phyloP scores from a whole-genome alignment of 1,284 basidiomycete species.

The Ceratobasidium sp. region DNA sequence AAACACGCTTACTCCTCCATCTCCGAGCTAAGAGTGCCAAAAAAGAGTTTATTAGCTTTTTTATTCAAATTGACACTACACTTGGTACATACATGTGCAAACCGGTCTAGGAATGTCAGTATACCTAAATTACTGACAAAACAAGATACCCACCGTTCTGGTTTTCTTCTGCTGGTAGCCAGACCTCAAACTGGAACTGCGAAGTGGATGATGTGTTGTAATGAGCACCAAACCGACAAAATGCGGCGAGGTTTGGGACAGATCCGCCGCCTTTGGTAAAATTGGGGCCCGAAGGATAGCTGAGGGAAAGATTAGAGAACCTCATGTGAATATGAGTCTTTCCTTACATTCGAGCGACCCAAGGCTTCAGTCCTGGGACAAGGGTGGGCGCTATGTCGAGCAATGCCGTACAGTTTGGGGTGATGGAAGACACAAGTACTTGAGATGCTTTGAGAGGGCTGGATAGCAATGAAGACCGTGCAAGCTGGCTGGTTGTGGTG shows the following conservation, averaged over 20 bases:
- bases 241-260: constrained; percentile 13
- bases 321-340: not conserved
- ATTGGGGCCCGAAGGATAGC: not conserved
- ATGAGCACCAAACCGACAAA: constrained; percentile 32
- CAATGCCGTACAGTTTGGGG: too few species aligned
- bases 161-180: constrained; percentile 10
- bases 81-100: constrained; percentile 9
- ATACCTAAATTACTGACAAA: not conserved
- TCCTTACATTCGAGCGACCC: not conserved
- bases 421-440: too few species aligned
- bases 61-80: not conserved
- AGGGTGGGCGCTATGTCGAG: too few species aligned
- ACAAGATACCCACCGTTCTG: constrained; percentile 7
- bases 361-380: constrained; percentile 1
- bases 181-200: constrained; percentile 28
- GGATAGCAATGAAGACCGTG: too few species aligned
- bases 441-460: too few species aligned
- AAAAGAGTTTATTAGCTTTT: not conserved
- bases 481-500: too few species aligned
- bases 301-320: constrained; percentile 16
- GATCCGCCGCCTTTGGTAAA: not conserved
- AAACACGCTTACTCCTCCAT: constrained; percentile 29
- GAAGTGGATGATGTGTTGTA: constrained; percentile 23
- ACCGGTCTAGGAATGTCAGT: constrained; percentile 12
- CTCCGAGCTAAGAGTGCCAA: constrained; percentile 3